These are phyloP conservation scores for Ceriops zippeliana DNA, from an alignment of 345 rosid species.

Conservation along the genomic window DNA sequence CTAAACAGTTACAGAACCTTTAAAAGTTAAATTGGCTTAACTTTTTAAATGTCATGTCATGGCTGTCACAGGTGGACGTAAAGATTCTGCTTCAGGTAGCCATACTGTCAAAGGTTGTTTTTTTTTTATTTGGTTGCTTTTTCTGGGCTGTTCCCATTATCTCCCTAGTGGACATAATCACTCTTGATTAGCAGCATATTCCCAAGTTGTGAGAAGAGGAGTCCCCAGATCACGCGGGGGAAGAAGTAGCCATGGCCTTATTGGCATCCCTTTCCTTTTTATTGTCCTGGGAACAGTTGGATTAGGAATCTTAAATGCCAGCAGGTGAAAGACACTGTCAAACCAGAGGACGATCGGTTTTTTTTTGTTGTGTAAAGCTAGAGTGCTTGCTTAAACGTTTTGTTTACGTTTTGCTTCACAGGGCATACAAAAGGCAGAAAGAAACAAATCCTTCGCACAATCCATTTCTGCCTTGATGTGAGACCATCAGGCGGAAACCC, in stretches of 20 bases:
- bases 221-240: conserved; percentile 51
- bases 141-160: background rate
- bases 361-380: background rate
- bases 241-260: conserved; percentile 49
- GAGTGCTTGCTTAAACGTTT: background rate
- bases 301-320: conserved; percentile 62
- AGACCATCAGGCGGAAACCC: background rate
- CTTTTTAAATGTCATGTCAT: conserved; percentile 12
- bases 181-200: conserved; percentile 36
- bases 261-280: conserved; percentile 55
- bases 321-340: conserved; percentile 42
- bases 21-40: conserved; percentile 10
- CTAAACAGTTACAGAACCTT: conserved; percentile 6
- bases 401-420: conserved; percentile 26
- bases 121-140: background rate
- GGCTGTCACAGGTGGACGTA: conserved; percentile 46
- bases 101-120: background rate
- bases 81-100: conserved; percentile 42
- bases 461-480: conserved; percentile 75
- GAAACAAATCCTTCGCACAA: conserved; percentile 66
- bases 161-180: background rate
- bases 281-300: conserved; percentile 67
- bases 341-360: background rate
- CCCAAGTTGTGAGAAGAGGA: conserved; percentile 67
- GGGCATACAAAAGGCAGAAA: conserved; percentile 76